Conservation (phyloP, 768 basidiomycete genomes). For the Hypholoma sublateritium region DNA sequence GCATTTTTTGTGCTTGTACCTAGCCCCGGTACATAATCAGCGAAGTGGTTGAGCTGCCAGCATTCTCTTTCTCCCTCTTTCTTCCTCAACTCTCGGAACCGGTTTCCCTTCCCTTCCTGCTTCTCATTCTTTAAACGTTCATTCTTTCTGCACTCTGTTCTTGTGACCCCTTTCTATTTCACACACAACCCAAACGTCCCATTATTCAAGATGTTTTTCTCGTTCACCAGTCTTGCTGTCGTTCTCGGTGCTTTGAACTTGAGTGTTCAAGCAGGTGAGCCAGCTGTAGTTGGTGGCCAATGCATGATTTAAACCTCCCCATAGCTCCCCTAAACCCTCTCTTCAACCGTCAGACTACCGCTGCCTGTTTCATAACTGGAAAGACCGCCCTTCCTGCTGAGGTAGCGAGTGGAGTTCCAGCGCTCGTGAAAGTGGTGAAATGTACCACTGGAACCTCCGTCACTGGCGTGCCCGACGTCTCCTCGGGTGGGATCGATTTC, state of each 20-base stretch:
- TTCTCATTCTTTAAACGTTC: neutral
- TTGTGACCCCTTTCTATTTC: neutral
- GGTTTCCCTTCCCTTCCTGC: neutral
- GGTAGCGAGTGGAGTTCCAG: constrained; percentile 8
- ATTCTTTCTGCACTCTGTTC: neutral
- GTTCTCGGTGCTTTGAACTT: neutral
- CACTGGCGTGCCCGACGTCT: constrained; percentile 11
- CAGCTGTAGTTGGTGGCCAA: neutral
- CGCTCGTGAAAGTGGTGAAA: constrained; percentile 8
- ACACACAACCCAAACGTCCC: neutral
- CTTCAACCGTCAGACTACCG: constrained; percentile 8
- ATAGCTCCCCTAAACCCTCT: constrained; percentile 9
- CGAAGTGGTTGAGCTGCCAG: too few relatives aligned
- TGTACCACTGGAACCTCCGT: constrained; percentile 10
- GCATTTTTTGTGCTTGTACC: too few relatives aligned
- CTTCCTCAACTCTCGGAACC: constrained; percentile 1
- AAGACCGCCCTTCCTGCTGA: constrained; percentile 15
- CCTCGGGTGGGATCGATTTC: constrained; percentile 14
- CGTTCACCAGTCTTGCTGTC: neutral
- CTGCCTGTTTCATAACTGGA: constrained; percentile 12
- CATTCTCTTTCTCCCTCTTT: neutral
- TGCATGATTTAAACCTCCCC: neutral
- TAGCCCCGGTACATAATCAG: too few relatives aligned
- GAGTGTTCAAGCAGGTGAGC: constrained; percentile 8
- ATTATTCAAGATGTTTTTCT: constrained; percentile 10